Percentiles rank a stretch among this genome's conserved stretches.
Evolutionary conservation across 352 stramenopile species (phyloP).

Genomic region (Globisporangium irregulare): DNA sequence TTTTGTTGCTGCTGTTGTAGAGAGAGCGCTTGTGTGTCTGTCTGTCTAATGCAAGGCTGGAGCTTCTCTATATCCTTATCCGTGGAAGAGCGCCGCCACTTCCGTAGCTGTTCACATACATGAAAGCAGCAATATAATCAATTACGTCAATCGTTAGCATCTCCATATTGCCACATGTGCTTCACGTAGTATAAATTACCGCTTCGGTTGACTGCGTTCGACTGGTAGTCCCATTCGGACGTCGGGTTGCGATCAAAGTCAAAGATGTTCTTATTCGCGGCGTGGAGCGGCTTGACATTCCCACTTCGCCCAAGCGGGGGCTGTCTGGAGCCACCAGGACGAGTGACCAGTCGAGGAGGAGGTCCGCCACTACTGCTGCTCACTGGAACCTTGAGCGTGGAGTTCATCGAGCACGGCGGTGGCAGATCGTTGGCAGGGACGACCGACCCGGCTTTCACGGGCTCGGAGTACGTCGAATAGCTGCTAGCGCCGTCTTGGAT

Average conservation of each 20-base stretch:
- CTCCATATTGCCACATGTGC: not conserved
- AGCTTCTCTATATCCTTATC: not conserved
- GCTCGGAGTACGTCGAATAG: not conserved
- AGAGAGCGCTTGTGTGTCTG: not conserved
- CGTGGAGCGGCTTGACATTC: constrained; percentile 3
- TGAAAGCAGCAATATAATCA: not conserved
- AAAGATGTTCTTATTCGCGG: constrained; percentile 21
- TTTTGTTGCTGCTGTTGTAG: not conserved
- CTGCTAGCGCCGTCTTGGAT: constrained; percentile 10
- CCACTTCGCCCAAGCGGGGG: not conserved
- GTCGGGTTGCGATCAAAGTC: constrained; percentile 60
- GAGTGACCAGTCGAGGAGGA: not conserved
- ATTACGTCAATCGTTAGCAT: not conserved
- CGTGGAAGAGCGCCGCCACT: constrained; percentile 47
- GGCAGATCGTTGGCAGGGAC: not conserved
- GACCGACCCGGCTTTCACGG: not conserved
- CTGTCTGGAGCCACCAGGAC: constrained; percentile 20
- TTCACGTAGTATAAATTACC: constrained; percentile 28
- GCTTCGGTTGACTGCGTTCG: constrained; percentile 37
- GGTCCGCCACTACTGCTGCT: constrained; percentile 12
- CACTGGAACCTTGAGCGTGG: constrained; percentile 34
- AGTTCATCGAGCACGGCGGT: constrained; percentile 14
- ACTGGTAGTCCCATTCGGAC: constrained; percentile 59
- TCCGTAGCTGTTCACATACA: constrained; percentile 35
- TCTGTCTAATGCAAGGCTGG: not conserved